These are phyloP conservation scores for Juglanconis juglandina DNA, from an alignment of 2,329 filamentous ascomycete genomes.

Conservation along the genomic window DNA sequence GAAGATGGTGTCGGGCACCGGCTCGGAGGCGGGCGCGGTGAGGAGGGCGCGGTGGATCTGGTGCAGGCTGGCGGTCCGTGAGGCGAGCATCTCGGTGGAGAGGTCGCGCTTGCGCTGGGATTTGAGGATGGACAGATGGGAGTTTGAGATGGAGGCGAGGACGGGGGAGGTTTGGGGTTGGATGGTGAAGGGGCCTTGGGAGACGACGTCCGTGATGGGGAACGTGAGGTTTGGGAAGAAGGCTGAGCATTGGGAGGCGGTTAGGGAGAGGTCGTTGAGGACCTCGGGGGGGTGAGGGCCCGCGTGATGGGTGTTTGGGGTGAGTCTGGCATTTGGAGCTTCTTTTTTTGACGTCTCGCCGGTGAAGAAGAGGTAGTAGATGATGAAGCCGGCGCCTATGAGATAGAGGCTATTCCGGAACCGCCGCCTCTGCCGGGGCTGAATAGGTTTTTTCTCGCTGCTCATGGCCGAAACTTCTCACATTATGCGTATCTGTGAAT, in stretches of 20 bases:
- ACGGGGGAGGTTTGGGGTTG: constrained; percentile 34
- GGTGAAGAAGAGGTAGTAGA: constrained; percentile 27
- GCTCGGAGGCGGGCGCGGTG: constrained; percentile 39
- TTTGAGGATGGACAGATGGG: constrained; percentile 44
- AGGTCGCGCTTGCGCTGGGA: constrained; percentile 38
- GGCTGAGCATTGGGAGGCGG: constrained; percentile 38
- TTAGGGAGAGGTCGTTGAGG: constrained; percentile 37
- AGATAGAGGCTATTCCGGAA: constrained; percentile 22
- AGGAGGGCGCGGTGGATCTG: constrained; percentile 51
- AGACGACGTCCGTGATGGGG: constrained; percentile 43
- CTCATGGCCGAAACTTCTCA: constrained; percentile 16
- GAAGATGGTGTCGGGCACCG: constrained; percentile 49
- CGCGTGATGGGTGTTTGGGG: background rate
- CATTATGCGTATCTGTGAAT: background rate
- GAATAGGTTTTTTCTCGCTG: constrained; percentile 20
- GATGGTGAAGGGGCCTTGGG: constrained; percentile 42
- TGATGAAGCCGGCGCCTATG: constrained; percentile 19
- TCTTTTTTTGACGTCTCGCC: background rate
- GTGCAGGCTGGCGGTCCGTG: constrained; percentile 49
- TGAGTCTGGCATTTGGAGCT: background rate
- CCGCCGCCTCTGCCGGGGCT: constrained; percentile 20
- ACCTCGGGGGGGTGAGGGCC: constrained; percentile 17
- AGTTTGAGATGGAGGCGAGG: constrained; percentile 40
- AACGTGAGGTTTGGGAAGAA: constrained; percentile 45
- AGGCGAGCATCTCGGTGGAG: constrained; percentile 42